A percentile compares a stretch with the other conserved stretches of the same genome.
Conservation (phyloP, 805 yeast species). For the Myxozyma neglecta region DNA sequence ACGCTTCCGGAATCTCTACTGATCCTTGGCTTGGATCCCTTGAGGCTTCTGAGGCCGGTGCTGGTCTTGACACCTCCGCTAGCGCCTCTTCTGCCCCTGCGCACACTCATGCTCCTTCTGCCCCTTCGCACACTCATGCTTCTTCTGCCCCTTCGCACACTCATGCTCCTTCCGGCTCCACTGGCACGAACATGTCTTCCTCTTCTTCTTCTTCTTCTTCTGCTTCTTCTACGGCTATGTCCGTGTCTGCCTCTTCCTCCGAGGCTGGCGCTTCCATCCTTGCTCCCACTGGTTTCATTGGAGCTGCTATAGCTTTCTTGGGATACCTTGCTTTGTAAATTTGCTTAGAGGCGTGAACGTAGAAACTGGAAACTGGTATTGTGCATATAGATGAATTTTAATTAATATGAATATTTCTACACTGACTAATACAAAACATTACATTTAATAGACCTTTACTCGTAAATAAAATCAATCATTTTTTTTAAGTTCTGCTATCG, state of each 20-base stretch:
- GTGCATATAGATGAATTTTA: neutral
- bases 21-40: slow-evolving; percentile 29
- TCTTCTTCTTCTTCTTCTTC: neutral
- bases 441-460: too few species aligned
- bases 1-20: slow-evolving; percentile 35
- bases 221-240: neutral
- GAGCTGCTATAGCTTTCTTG: slow-evolving; percentile 11
- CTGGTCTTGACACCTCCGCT: slow-evolving; percentile 13
- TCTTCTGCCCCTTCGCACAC: slow-evolving; percentile 1
- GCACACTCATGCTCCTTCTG: neutral
- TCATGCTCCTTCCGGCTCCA: neutral
- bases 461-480: too few species aligned
- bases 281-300: slow-evolving; percentile 15
- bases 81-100: slow-evolving; percentile 19
- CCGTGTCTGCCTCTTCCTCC: neutral
- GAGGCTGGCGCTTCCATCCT: slow-evolving; percentile 2
- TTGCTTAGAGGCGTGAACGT: neutral
- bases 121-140: neutral
- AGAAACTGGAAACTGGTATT: neutral
- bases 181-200: neutral
- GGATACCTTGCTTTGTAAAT: slow-evolving; percentile 9
- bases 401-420: neutral
- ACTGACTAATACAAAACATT: too few species aligned
- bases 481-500: too few species aligned
- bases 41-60: slow-evolving; percentile 27